Evolutionary conservation across 2,329 filamentous ascomycete genomes (phyloP), one percentile per base, ranked within the genome.

Genomic region (Epichloe coenophiala): DNA sequence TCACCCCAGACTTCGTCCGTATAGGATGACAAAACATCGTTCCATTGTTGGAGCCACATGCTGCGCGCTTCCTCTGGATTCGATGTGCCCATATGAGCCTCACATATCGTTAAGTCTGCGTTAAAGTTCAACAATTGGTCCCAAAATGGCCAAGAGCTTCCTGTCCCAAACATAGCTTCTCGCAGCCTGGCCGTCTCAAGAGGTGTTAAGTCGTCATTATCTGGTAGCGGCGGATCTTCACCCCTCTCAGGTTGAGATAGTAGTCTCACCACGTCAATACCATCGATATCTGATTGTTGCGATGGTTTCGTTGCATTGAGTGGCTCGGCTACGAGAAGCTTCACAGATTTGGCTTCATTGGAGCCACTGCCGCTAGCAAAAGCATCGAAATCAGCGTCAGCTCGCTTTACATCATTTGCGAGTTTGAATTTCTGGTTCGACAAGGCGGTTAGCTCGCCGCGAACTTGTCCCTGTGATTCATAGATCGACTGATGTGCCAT

Each of bases 1-100:
- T 78, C 79, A 19, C 83, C 83, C 83, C 83, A 86, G 23, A 86
- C 81, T 50, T 84, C 77, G 59, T 85, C 80, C 0, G 73, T 73
- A 56, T 84, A 83, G 36, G 70, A 65, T 2, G 68, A 72, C 23
- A 83, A 66, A 7, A 81, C 76, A 41, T 70, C 68, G 36, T 71
- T 69, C 78, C 79, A 83, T 57, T 79, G 72, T 37, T 68, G 64
- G 12, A 77, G 62, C 77, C 77, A 81, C 15, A 65, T 56, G 45
- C 66, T 58, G 58, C 64, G 70, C 21, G 69, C 70, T 51, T 69
- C 67, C 4, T 59, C 56, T 0, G 59, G 40, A 53, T 74, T 66
- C 2, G 56, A 53, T 6, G 66, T 63, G 12, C 75, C 75, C 23
- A 73, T 50, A 45, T 70, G 63, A 35, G 56, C 55, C 41, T 52